Percentiles rank a stretch among this genome's conserved stretches.
phyloP scores from a whole-genome alignment of 306 rosid species.

The Vachellia collinsii region DNA sequence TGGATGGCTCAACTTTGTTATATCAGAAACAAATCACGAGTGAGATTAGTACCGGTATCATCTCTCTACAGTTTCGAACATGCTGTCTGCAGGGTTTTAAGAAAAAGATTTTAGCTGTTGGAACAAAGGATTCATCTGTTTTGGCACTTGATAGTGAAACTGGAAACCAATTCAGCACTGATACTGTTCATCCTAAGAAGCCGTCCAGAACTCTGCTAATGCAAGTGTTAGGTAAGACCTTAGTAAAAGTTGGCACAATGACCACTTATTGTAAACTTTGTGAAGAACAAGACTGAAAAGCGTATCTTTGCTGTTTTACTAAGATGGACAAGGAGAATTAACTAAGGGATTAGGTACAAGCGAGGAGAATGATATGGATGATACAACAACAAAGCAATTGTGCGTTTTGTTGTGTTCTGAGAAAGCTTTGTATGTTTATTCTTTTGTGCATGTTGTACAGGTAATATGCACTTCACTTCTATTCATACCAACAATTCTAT shows the following conservation, averaged over 20 bases:
- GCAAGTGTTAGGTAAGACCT: conserved; percentile 74
- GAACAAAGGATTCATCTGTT: conserved; percentile 83
- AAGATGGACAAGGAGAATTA: conserved; percentile 60
- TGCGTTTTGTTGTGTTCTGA: conserved; percentile 77
- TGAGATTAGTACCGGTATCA: conserved; percentile 66
- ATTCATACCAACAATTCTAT: conserved; percentile 7
- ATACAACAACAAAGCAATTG: conserved; percentile 54
- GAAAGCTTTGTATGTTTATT: conserved; percentile 77
- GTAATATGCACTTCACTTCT: conserved; percentile 44
- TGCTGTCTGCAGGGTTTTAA: conserved; percentile 75
- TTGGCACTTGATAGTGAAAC: conserved; percentile 73
- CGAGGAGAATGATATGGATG: conserved; percentile 48
- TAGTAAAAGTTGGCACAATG: conserved; percentile 30
- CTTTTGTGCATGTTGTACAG: conserved; percentile 74
- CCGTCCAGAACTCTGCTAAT: conserved; percentile 76
- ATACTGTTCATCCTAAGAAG: conserved; percentile 79
- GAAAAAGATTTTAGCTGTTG: conserved; percentile 66
- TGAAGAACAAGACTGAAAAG: conserved; percentile 35
- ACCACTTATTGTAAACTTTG: not conserved
- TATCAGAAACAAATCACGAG: conserved; percentile 74
- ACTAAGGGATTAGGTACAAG: conserved; percentile 43
- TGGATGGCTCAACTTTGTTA: conserved; percentile 64
- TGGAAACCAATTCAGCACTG: conserved; percentile 58
- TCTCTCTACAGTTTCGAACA: conserved; percentile 71
- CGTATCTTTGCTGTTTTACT: conserved; percentile 4